Base-by-base conservation (phyloP, 306 rosid species). In the Cucumis melo region DNA sequence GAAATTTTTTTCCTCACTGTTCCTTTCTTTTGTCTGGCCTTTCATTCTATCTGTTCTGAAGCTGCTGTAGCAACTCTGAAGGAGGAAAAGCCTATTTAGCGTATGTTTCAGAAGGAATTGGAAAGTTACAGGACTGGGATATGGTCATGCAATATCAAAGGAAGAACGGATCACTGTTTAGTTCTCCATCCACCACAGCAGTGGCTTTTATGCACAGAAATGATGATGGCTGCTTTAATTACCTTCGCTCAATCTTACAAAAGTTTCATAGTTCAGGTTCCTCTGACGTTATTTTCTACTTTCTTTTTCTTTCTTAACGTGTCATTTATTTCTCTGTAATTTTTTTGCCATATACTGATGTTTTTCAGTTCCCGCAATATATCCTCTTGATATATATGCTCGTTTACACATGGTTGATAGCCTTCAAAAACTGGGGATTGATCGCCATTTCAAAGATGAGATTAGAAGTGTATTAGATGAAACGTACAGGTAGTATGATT, bases 171-270 rank as follows among this genome's bases (percentile, higher is more conserved):
- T 91, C 96, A 42, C 82, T 90, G 61, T 91, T 84, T 78, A 88
- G 90, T 80, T 94, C 97, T 24, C 97, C 97, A 19, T 82, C 98
- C 54, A 80, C 97, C 68, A 91, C 97, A 9, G 94, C 97, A 6
- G 93, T 88, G 75, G 90, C 77, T 75, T 88, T 90, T 87, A 80
- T 81, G 34, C 84, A 76, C 81, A 63, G 82, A 19, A 83, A 90
- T 74, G 88, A 90, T 82, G 85, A 83, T 65, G 88, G 78, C 74
- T 88, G 96, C 79, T 93, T 90, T 79, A 80, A 80, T 61, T 91
- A 90, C 80, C 85, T 94, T 17, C 75, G 21, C 75, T 80, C 87
- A 2, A 80, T 87, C 74, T 15, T 94, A 76, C 89, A 84, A 6
- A 89, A 86, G 78, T 91, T 86, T 72, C 91, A 87, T 12, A 80